Base-by-base conservation (phyloP, 805 yeast species). In the Tetrapisispora arboricola region DNA sequence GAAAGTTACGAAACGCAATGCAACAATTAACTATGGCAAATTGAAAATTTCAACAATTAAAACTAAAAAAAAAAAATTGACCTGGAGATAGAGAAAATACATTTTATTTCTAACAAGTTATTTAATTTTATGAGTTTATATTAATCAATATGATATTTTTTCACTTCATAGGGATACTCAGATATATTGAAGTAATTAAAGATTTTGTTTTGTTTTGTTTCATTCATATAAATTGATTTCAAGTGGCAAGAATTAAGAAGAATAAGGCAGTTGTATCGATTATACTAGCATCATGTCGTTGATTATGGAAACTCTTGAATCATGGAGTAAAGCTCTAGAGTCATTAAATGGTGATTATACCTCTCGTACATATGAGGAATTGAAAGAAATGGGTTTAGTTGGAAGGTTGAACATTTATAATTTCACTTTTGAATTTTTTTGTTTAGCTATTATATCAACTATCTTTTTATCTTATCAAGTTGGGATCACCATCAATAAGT, bases 341-440 rank as follows among this genome's bases (percentile, higher is more conserved):
- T 36, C 42, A 5, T 41, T 60, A 40, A 61, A 61, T 37, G 46
- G 46, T 13, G 44, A 61, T 6, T 67, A 64, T 46, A 49, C 55
- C 33, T 38, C 57, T 18, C 44, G 53, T 18, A 42, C 67, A 2
- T 55, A 46, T 37, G 80, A 76, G 32, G 80, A 78, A 47, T 73
- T 84, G 58, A 67, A 69, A 28, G 66, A 63, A 6, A 64, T 85
- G 76, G 64, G 82, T 2, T 19, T 86, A 38, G 33, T 65, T 37
- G 71, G 80, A 50, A 76, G 96, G 54, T 41, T 84, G 31, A 49
- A 52, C 44, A 49, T 64, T 22, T 79, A 82, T 60, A 78, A 84
- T 61, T 92, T 96, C 96, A 68, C 67, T 33, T 70, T 81, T 54
- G 98, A 90, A 67, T 29, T 68, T 22, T 51, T 72, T 44, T 75